Evolutionary conservation across 148 eudicot genomes (phyloP), one percentile per base, ranked within the genome.

Genomic region (Limonium bicolor): DNA sequence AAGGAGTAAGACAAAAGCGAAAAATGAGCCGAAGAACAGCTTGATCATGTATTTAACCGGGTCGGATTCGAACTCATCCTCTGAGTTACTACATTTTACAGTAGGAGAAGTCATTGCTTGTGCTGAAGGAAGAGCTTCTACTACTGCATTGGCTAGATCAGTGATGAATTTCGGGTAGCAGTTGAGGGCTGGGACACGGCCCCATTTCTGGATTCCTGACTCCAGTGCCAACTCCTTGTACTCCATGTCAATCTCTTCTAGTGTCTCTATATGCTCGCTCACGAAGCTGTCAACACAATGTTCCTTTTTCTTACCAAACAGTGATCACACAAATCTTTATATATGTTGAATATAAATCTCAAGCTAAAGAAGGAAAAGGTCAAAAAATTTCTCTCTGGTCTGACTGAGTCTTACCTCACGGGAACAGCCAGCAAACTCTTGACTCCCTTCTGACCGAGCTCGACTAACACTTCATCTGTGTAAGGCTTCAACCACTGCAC

Each of bases 401-500:
- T n/a, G n/a, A n/a, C n/a, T 13, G 14, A n/a, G n/a, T n/a, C 72
- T 58, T 61, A 87, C 96, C 96, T 87, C 27, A 87, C 82, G 24
- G 96, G 96, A 62, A 87, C 78, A 23, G 96, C 96, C 45, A 87
- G 64, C 39, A 87, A 80, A 63, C 82, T 82, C 62, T 79, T 87
- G 30, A 82, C 74, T 32, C 96, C 94, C 67, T 74, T 72, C 39
- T 65, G 60, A 50, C 96, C 94, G 50, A 87, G 90, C 64, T 87
- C 90, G 54, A 82, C 94, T 50, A 87, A 77, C 60, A 82, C 90
- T 68, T 82, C 82, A 73, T 87, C 96, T 20, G 96, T 87, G 52
- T 87, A 87, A 22, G 96, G 96, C 60, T 82, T 78, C 74, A 87
- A 69, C 96, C 96, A 87, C 59, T 82, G 88, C 27, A 87, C 94